Conservation (phyloP, 331 rosid species). For the Acacia pycnantha region DNA sequence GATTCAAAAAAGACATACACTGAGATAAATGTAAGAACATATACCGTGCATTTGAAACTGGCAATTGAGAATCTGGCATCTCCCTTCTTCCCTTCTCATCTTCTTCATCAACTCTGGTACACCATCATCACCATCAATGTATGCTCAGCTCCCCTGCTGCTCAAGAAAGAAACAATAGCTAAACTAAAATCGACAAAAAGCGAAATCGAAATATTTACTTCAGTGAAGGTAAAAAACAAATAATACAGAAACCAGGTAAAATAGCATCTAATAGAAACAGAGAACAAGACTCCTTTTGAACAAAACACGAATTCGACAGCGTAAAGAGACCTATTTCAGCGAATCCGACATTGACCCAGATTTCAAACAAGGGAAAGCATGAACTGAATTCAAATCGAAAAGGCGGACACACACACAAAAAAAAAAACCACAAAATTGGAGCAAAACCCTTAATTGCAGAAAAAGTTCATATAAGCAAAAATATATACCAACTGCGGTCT, state of each 20-base stretch:
- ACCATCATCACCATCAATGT: constrained; percentile 2
- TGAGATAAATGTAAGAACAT: not conserved
- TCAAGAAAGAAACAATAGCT: constrained; percentile 15
- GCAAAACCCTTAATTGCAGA: constrained; percentile 18
- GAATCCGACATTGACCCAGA: not conserved
- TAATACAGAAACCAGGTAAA: constrained; percentile 10
- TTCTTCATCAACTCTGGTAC: constrained; percentile 26
- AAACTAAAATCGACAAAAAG: constrained; percentile 12
- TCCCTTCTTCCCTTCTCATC: constrained; percentile 39
- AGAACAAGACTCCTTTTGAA: not conserved
- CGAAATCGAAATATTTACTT: constrained; percentile 9
- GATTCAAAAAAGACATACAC: constrained; percentile 4
- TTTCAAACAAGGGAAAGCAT: not conserved
- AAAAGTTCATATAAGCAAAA: not conserved
- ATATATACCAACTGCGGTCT: not conserved
- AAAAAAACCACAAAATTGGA: constrained; percentile 18
- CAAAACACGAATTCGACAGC: not conserved
- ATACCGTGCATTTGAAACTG: constrained; percentile 37
- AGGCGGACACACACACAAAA: not conserved
- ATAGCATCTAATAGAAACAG: not conserved
- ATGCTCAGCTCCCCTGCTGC: constrained; percentile 15
- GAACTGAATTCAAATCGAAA: not conserved
- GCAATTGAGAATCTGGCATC: constrained; percentile 39
- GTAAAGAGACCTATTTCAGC: constrained; percentile 17
- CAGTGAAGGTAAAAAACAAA: constrained; percentile 10